Evolutionary conservation across 345 rosid species (phyloP).

Genomic region (Acer yangbiense): DNA sequence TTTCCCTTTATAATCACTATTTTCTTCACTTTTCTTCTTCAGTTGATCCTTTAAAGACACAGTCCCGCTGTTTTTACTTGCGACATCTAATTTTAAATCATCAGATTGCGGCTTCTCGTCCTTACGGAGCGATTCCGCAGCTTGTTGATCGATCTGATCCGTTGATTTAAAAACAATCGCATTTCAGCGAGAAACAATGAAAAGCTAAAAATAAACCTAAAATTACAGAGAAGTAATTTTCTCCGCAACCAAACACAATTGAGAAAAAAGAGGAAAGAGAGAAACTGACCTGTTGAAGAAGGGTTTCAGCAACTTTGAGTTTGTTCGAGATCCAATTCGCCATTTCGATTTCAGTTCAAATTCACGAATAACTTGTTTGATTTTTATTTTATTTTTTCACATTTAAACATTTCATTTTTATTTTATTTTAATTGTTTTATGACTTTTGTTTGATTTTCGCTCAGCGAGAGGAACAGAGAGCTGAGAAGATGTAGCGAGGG

Average conservation of each 20-base stretch:
- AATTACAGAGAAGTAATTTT: neutral
- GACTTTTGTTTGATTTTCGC: neutral
- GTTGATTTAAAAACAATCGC: constrained; percentile 20
- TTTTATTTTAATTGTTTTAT: neutral
- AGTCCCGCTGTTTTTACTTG: constrained; percentile 48
- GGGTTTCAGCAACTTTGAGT: constrained; percentile 87
- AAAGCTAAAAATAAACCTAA: neutral
- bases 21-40: constrained; percentile 55
- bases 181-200: constrained; percentile 18
- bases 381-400: neutral
- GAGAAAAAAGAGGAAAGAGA: constrained; percentile 2
- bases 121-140: constrained; percentile 87
- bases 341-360: constrained; percentile 37
- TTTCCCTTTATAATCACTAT: constrained; percentile 45
- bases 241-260: constrained; percentile 12
- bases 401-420: neutral
- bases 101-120: constrained; percentile 61
- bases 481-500: neutral
- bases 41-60: constrained; percentile 87
- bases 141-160: constrained; percentile 90
- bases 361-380: neutral
- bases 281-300: constrained; percentile 69
- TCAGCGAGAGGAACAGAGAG: neutral
- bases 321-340: constrained; percentile 93
- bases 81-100: constrained; percentile 44